Percentiles rank a stretch among this genome's conserved stretches.
Conservation (phyloP, 1,139 yeast species). For the Kodamaea sp. region DNA sequence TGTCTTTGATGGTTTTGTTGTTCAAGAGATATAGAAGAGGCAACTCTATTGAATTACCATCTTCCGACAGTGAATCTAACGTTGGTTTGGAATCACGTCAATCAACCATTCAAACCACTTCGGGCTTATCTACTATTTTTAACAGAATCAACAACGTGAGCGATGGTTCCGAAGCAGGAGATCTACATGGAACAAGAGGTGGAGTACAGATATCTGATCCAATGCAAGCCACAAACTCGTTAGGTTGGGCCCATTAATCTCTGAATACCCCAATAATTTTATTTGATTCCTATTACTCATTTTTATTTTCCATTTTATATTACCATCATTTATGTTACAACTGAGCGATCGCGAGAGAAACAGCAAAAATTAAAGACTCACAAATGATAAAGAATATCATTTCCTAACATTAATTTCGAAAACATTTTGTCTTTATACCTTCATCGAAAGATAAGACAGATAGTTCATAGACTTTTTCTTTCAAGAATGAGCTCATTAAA, state of each 20-base stretch:
- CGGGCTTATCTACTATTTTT: conserved; percentile 32
- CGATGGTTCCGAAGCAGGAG: conserved; percentile 15
- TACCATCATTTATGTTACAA: too few species aligned
- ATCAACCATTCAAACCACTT: conserved; percentile 15
- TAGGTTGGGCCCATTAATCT: conserved; percentile 39
- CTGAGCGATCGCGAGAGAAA: too few species aligned
- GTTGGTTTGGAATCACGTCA: conserved; percentile 25
- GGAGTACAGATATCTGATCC: conserved; percentile 40
- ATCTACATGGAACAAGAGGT: conserved; percentile 13
- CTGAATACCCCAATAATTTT: conserved; percentile 1
- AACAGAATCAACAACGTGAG: conserved; percentile 25
- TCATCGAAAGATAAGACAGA: too few species aligned
- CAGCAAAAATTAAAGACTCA: too few species aligned
- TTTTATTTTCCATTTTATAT: not conserved
- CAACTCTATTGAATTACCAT: conserved; percentile 36
- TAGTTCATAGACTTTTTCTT: too few species aligned
- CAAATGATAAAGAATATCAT: too few species aligned
- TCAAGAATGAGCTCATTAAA: too few species aligned
- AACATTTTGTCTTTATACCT: too few species aligned
- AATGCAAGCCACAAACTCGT: conserved; percentile 44
- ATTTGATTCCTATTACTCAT: not conserved
- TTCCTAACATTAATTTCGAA: too few species aligned
- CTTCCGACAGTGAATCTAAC: conserved; percentile 41
- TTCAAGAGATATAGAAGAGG: conserved; percentile 40
- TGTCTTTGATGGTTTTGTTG: conserved; percentile 47